A percentile compares a stretch with the other conserved stretches of the same genome.
Conservation (phyloP, 2,329 filamentous ascomycete species). For the Penicillium sp. region DNA sequence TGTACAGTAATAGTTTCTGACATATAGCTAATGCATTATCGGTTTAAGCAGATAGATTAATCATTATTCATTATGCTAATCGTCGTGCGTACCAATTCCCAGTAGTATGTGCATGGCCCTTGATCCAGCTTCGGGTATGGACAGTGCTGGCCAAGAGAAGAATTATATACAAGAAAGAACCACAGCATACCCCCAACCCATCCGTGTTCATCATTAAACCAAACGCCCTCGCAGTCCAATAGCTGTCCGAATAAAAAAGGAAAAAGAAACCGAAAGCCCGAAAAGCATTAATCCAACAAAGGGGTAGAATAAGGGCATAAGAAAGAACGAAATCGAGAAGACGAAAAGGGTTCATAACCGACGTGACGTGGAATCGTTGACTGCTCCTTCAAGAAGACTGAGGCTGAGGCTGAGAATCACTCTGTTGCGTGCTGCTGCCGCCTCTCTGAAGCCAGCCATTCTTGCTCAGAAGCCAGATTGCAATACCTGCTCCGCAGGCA, state of each 20-base stretch:
- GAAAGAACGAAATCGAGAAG: not conserved
- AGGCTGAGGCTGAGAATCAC: not conserved
- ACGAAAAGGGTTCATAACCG: not conserved
- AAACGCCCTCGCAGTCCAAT: not conserved
- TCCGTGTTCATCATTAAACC: not conserved
- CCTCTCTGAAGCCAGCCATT: constrained; percentile 28
- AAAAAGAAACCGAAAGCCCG: not conserved
- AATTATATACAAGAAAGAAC: not conserved
- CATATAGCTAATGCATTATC: constrained; percentile 4
- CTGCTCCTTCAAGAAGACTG: not conserved
- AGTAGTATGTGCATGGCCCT: constrained; percentile 12
- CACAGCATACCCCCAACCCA: not conserved
- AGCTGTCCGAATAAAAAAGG: not conserved
- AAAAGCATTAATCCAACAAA: not conserved
- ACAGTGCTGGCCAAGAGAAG: constrained; percentile 1
- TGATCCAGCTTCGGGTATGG: constrained; percentile 7
- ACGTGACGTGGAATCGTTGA: not conserved
- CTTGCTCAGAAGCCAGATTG: constrained; percentile 42
- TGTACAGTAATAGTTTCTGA: constrained; percentile 10
- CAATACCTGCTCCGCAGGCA: constrained; percentile 42
- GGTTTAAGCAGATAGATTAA: not conserved
- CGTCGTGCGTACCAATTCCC: not conserved
- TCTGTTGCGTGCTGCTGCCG: not conserved
- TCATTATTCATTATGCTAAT: constrained; percentile 8
- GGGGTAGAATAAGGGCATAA: not conserved